A percentile compares a stretch with the other conserved stretches of the same genome.
These are phyloP conservation scores for Ophiostoma australiae DNA, from an alignment of 2,329 filamentous ascomycete genomes.

Conservation along the genomic window DNA sequence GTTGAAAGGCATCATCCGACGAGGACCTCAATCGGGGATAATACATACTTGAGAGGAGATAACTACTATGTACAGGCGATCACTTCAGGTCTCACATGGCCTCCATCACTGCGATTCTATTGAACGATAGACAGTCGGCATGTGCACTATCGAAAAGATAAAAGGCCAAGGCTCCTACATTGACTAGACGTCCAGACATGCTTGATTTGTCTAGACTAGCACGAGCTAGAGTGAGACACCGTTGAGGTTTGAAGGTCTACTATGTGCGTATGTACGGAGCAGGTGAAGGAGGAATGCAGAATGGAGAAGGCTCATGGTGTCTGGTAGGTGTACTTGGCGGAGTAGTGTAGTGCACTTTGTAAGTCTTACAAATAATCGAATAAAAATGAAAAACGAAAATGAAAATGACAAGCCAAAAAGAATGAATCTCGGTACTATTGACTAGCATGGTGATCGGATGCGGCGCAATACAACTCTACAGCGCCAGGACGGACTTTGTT, in stretches of 20 bases:
- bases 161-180: not conserved
- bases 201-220: not conserved
- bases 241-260: not conserved
- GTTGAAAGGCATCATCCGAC: not conserved
- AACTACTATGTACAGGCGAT: not conserved
- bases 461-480: not conserved
- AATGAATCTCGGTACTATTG: not conserved
- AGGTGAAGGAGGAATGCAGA: not conserved
- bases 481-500: not conserved
- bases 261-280: not conserved
- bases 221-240: slow-evolving; percentile 1
- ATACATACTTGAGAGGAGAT: not conserved
- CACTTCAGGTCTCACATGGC: not conserved
- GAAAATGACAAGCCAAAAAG: not conserved
- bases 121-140: not conserved
- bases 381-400: not conserved
- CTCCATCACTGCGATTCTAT: not conserved
- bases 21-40: not conserved
- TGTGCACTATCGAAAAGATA: slow-evolving; percentile 2
- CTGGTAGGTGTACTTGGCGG: not conserved
- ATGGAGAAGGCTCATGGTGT: slow-evolving; percentile 1
- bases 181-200: not conserved
- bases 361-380: not conserved
- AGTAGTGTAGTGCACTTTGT: no score
- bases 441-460: not conserved